phyloP scores from a whole-genome alignment of 176 grass and related monocot genomes.

The Thalia dealbata region DNA sequence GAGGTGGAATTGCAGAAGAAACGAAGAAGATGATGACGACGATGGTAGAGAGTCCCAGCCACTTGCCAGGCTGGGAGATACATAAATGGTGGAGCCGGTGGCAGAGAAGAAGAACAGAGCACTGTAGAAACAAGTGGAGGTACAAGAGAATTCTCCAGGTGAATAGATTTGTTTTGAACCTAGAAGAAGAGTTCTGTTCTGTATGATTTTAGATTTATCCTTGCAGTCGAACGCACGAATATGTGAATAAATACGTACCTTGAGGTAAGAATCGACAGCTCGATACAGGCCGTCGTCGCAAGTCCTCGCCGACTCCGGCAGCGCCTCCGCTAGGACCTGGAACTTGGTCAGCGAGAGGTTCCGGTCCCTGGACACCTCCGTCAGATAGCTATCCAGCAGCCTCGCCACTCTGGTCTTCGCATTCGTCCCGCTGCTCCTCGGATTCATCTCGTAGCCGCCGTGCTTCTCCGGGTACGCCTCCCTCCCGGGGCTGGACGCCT shows the following conservation, averaged over 20 bases:
- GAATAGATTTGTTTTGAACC: too few relatives aligned
- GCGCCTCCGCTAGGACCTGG: constrained; percentile 81
- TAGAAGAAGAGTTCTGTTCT: too few relatives aligned
- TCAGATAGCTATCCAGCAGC: constrained; percentile 84
- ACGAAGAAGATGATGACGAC: too few relatives aligned
- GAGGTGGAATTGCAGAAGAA: too few relatives aligned
- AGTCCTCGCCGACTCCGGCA: constrained; percentile 68
- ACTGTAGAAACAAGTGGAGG: too few relatives aligned
- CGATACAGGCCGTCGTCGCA: constrained; percentile 92
- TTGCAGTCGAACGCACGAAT: not conserved
- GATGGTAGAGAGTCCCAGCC: too few relatives aligned
- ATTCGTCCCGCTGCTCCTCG: constrained; percentile 26
- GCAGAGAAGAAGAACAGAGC: too few relatives aligned
- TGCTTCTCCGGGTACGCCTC: constrained; percentile 22
- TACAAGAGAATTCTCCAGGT: too few relatives aligned
- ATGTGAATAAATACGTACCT: constrained; percentile 34
- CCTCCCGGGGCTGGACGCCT: constrained; percentile 38
- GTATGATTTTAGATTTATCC: too few relatives aligned
- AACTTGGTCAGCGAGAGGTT: constrained; percentile 92
- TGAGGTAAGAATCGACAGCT: constrained; percentile 98
- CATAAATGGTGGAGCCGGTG: too few relatives aligned
- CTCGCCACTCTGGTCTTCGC: constrained; percentile 74
- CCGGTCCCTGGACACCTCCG: constrained; percentile 87
- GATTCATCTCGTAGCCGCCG: constrained; percentile 5
- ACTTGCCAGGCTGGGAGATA: too few relatives aligned